Evolutionary conservation across 139 green algal species (phyloP), one percentile per base, ranked within the genome.

Genomic region (Picochlorum sp.): DNA sequence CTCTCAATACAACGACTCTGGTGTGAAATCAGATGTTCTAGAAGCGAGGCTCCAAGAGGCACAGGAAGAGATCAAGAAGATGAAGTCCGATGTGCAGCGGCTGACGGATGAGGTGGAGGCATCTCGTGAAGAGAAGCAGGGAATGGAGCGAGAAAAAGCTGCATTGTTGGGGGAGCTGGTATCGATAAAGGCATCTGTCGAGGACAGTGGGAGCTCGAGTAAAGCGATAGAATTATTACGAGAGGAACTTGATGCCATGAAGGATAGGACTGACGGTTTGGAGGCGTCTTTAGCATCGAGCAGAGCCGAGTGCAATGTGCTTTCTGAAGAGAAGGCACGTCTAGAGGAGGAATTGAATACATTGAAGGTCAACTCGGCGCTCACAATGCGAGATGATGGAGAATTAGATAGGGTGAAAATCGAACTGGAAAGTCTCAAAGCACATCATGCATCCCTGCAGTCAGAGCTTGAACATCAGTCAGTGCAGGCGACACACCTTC

Each of bases 61-160:
- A 4, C 37, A 58, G 1, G 34, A 44, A 18, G 6, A 67, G 61
- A 32, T 56, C 41, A 38, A 37, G 37, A 46, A 49, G n/a, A 5
- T 32, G 61, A 47, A 61, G 63, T 32, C 9, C 30, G 23, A 62
- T 20, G 9, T 56, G 11, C 4, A 30, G 20, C 28, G 15, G 14
- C 32, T 47, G n/a, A 23, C n/a, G 4, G 26, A 44, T 0, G 13
- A 64, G 30, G 41, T 78, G 51, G 71, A 78, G 32, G 34, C 38
- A 0, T 21, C 69, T 47, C 65, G 73, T 15, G 57, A 20, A 5
- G 65, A 78, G 41, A 30, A 66, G 11, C 46, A 64, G 52, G 16
- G 18, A 23, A 51, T 78, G 49, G 58, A 78, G 58, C 65, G 71
- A 21, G 71, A 78, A 49, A 78, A 78, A 58, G 71, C 71, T 2